Evolutionary conservation across 1,284 basidiomycete species (phyloP).

Genomic region (Cutaneotrichosporon sp.): DNA sequence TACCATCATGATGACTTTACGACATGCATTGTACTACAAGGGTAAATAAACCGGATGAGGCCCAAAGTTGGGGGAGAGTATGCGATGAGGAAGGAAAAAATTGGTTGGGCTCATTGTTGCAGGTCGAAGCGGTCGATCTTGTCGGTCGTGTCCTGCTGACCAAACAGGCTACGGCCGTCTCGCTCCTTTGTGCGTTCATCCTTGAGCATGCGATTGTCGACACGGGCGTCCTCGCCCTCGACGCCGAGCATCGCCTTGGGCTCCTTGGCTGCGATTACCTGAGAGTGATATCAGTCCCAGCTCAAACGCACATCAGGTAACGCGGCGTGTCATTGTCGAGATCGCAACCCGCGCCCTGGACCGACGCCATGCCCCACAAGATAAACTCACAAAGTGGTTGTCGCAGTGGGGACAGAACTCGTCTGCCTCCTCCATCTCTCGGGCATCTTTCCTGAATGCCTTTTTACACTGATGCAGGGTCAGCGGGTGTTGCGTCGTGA

Average conservation of each 20-base stretch:
- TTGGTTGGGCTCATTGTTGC: not conserved
- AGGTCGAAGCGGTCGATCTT: constrained; percentile 33
- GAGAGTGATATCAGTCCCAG: not conserved
- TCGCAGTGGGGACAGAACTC: constrained; percentile 98
- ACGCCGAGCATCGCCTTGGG: constrained; percentile 77
- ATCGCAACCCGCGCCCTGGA: not conserved
- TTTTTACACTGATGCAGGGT: constrained; percentile 64
- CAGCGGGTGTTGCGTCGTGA: not conserved
- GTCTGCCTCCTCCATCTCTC: constrained; percentile 84
- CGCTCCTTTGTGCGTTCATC: constrained; percentile 61
- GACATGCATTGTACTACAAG: constrained; percentile 11
- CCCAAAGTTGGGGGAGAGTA: not conserved
- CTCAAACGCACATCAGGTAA: not conserved
- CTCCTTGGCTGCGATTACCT: constrained; percentile 92
- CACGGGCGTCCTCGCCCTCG: constrained; percentile 82
- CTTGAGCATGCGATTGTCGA: constrained; percentile 73
- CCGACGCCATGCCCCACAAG: no score
- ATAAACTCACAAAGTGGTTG: constrained; percentile 79
- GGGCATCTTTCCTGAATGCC: constrained; percentile 93
- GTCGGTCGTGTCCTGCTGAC: constrained; percentile 36
- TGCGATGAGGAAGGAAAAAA: not conserved
- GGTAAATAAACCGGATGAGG: not conserved
- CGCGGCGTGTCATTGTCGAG: not conserved
- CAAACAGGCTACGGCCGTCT: constrained; percentile 53
- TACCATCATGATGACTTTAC: constrained; percentile 4